Percentiles rank a stretch among this genome's conserved stretches.
These are phyloP conservation scores for Salix udensis DNA, from an alignment of 345 rosid genomes.

Conservation along the genomic window DNA sequence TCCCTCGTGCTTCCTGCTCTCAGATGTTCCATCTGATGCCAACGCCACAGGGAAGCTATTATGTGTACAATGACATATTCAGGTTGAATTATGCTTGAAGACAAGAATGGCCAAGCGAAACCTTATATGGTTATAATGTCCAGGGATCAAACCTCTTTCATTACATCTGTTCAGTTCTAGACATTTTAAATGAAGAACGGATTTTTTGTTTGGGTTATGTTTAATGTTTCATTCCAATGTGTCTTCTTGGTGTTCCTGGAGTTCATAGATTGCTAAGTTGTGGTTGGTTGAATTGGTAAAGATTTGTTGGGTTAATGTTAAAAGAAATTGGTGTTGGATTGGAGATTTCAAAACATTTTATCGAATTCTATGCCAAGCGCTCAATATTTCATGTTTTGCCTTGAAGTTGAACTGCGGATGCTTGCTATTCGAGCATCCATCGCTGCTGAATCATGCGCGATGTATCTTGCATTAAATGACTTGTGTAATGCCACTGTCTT, in stretches of 20 bases:
- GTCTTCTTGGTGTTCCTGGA: conserved; percentile 13
- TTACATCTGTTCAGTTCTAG: conserved; percentile 18
- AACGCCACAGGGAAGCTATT: conserved; percentile 86
- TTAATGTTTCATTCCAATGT: conserved; percentile 15
- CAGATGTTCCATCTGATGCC: conserved; percentile 99
- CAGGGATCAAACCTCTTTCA: conserved; percentile 13
- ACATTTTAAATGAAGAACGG: conserved; percentile 15
- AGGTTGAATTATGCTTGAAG: conserved; percentile 92
- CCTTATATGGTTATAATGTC: neutral
- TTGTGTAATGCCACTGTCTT: neutral
- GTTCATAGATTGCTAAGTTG: conserved; percentile 15
- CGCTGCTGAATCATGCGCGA: neutral
- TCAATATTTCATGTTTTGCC: neutral
- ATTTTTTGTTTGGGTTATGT: conserved; percentile 21
- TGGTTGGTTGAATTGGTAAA: conserved; percentile 26
- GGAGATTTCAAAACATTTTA: neutral
- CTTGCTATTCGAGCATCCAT: neutral
- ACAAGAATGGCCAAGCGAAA: neutral
- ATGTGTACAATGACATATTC: conserved; percentile 88
- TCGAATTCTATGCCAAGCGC: neutral
- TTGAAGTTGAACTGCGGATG: neutral
- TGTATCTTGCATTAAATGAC: neutral
- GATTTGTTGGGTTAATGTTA: neutral
- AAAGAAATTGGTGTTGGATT: conserved; percentile 12
- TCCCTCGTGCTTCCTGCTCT: conserved; percentile 17